Percentiles rank a stretch among this genome's conserved stretches.
phyloP scores from a whole-genome alignment of 2,329 filamentous ascomycete genomes.

The Sordariomycetes sp. region DNA sequence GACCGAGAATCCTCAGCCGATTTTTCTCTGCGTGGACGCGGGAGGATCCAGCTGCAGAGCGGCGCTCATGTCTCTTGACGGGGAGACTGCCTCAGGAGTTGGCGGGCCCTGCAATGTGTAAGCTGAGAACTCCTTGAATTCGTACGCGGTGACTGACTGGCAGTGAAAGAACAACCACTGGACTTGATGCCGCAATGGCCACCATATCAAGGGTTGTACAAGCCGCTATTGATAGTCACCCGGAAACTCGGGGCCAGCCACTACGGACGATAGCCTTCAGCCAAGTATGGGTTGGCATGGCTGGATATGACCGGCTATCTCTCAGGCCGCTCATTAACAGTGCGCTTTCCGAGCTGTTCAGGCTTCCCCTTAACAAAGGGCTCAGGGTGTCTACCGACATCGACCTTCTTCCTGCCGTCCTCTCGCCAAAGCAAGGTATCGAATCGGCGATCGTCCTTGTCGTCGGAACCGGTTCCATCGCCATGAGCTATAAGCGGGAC shows the following conservation, averaged over 20 bases:
- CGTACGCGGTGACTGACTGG: background rate
- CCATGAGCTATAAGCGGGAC: constrained; percentile 23
- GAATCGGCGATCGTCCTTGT: constrained; percentile 23
- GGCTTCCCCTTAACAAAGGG: constrained; percentile 9
- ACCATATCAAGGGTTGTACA: constrained; percentile 15
- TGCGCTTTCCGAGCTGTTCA: constrained; percentile 16
- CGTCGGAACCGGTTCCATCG: constrained; percentile 30
- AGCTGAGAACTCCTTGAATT: constrained; percentile 5
- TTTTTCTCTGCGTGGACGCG: constrained; percentile 27
- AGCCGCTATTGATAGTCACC: constrained; percentile 12
- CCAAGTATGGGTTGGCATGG: constrained; percentile 25
- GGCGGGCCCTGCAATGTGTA: constrained; percentile 28
- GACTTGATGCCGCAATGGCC: constrained; percentile 15
- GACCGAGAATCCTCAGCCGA: background rate
- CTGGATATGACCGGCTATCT: constrained; percentile 24
- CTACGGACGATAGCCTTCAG: constrained; percentile 11
- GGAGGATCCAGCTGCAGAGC: constrained; percentile 30
- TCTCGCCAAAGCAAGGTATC: constrained; percentile 8
- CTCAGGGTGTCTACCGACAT: constrained; percentile 26
- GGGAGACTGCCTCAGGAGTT: constrained; percentile 15
- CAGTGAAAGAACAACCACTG: constrained; percentile 12
- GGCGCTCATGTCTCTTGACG: constrained; percentile 16
- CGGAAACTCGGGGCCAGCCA: constrained; percentile 5
- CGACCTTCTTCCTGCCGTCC: constrained; percentile 21
- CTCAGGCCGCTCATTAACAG: constrained; percentile 15